Conservation (phyloP, 495 filamentous ascomycete species). For the Diplogelasinospora grovesii region DNA sequence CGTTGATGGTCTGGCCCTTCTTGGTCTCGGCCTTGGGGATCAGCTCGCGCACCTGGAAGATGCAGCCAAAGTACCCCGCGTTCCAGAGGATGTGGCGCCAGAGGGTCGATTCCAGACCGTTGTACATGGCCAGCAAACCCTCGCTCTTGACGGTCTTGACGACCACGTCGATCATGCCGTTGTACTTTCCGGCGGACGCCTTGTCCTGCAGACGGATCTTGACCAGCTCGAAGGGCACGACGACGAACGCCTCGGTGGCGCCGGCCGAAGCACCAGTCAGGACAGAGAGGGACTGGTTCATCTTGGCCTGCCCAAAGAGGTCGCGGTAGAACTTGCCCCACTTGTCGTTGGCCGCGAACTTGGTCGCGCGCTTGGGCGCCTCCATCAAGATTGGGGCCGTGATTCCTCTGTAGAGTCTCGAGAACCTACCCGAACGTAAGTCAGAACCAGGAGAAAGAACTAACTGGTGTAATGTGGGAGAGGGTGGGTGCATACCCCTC, state of each 20-base stretch:
- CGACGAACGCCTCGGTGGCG: conserved; percentile 89
- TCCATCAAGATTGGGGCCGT: conserved; percentile 96
- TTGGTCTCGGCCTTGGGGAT: conserved; percentile 76
- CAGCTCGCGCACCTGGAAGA: conserved; percentile 85
- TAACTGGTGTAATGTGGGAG: no score
- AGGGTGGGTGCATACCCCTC: conserved; percentile 71
- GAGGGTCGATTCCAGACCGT: conserved; percentile 89
- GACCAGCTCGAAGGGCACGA: conserved; percentile 86
- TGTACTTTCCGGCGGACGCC: conserved; percentile 90
- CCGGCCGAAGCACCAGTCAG: conserved; percentile 92
- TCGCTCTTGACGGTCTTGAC: conserved; percentile 73
- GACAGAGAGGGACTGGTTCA: conserved; percentile 82
- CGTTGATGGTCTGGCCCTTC: conserved; percentile 71
- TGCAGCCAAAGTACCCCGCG: conserved; percentile 94
- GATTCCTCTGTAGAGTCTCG: conserved; percentile 91
- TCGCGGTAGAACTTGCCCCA: conserved; percentile 91
- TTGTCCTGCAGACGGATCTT: conserved; percentile 96
- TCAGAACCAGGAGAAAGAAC: not conserved
- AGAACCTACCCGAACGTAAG: conserved; percentile 49
- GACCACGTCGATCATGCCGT: conserved; percentile 86
- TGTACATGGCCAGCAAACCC: conserved; percentile 85
- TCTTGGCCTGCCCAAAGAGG: conserved; percentile 72
- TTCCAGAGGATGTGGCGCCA: conserved; percentile 99
- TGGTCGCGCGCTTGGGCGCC: conserved; percentile 95
- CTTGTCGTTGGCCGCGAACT: conserved; percentile 97